phyloP scores from a whole-genome alignment of 495 filamentous ascomycete genomes.

The Penicillium atrosanguineum region DNA sequence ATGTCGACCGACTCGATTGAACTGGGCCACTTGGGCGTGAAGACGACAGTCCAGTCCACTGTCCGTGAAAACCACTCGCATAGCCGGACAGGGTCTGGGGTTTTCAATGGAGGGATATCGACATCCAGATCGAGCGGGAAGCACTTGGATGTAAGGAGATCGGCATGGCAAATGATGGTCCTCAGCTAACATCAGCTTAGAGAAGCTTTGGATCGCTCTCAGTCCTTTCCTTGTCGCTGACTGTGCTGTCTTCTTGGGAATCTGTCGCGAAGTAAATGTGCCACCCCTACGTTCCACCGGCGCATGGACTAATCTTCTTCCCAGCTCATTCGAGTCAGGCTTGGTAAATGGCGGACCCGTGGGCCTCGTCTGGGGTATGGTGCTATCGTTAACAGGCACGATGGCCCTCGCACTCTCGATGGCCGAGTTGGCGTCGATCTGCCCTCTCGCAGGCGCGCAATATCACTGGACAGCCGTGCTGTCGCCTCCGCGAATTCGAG shows the following conservation, averaged over 20 bases:
- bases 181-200: conserved; percentile 8
- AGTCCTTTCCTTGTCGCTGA: conserved; percentile 26
- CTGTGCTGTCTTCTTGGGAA: conserved; percentile 30
- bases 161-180: not conserved
- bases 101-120: conserved; percentile 10
- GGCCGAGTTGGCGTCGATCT: conserved; percentile 41
- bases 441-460: conserved; percentile 24
- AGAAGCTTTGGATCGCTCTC: conserved; percentile 30
- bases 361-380: conserved; percentile 29
- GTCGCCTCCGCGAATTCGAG: conserved; percentile 16
- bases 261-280: conserved; percentile 17
- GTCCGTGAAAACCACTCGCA: conserved; percentile 2
- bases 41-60: conserved; percentile 7
- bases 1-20: conserved; percentile 17
- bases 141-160: conserved; percentile 10
- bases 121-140: conserved; percentile 19
- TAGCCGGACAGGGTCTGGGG: conserved; percentile 6
- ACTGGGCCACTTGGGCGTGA: conserved; percentile 11
- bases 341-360: conserved; percentile 32
- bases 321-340: conserved; percentile 15
- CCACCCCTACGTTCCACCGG: not conserved
- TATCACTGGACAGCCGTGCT: conserved; percentile 30
- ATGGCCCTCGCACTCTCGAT: conserved; percentile 24
- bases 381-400: conserved; percentile 25
- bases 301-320: not conserved